These are phyloP conservation scores for Aspergillus indologenus DNA, from an alignment of 495 filamentous ascomycete species.

Conservation along the genomic window DNA sequence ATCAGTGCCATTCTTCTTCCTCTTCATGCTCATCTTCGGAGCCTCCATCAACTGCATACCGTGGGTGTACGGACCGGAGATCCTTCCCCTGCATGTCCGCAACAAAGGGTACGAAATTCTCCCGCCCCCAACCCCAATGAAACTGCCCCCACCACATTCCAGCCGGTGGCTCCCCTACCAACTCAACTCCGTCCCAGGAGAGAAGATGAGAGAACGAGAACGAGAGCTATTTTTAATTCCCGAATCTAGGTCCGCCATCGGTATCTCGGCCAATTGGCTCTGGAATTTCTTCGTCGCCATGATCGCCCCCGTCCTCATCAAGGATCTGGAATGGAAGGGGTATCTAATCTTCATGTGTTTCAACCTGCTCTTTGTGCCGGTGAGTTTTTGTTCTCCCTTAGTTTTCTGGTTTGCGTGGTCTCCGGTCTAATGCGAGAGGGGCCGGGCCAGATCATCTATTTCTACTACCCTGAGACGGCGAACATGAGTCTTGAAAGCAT, in stretches of 20 bases:
- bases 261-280: slow-evolving; percentile 34
- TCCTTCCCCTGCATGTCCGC: slow-evolving; percentile 41
- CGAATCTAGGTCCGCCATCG: slow-evolving; percentile 26
- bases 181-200: neutral
- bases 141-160: slow-evolving; percentile 8
- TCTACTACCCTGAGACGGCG: slow-evolving; percentile 43
- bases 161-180: neutral
- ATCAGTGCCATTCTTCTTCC: slow-evolving; percentile 46
- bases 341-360: slow-evolving; percentile 60
- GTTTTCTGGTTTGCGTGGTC: neutral
- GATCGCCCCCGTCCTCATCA: slow-evolving; percentile 54
- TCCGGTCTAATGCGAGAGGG: neutral
- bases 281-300: slow-evolving; percentile 60
- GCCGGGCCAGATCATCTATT: slow-evolving; percentile 36
- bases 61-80: slow-evolving; percentile 47
- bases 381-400: slow-evolving; percentile 12
- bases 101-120: slow-evolving; percentile 33
- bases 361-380: slow-evolving; percentile 46
- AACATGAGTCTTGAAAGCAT: slow-evolving; percentile 43
- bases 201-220: too few relatives aligned
- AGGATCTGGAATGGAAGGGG: slow-evolving; percentile 52
- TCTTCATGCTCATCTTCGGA: slow-evolving; percentile 51
- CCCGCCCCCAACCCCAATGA: neutral
- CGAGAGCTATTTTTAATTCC: too few relatives aligned
- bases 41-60: slow-evolving; percentile 48